Evolutionary conservation across 2,329 filamentous ascomycete genomes (phyloP).

Genomic region (Tolypocladium capitatum): DNA sequence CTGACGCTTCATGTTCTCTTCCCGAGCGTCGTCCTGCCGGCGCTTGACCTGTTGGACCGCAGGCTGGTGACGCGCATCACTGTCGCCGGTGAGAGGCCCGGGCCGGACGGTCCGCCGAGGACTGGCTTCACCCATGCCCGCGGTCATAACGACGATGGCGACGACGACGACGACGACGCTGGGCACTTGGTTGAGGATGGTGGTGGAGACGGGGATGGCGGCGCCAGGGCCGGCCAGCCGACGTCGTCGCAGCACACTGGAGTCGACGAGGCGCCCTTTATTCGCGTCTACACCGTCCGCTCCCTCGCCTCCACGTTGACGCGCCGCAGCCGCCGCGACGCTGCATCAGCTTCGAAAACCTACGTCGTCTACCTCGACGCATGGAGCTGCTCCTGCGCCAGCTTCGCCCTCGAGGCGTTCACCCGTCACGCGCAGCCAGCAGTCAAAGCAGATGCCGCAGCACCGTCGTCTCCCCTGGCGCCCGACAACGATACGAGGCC

Average conservation of each 20-base stretch:
- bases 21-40: conserved; percentile 66
- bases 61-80: conserved; percentile 49
- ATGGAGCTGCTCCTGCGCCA: conserved; percentile 87
- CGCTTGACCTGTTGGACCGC: conserved; percentile 77
- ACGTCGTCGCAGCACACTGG: background rate
- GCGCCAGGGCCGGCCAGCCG: background rate
- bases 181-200: too few species aligned
- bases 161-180: background rate
- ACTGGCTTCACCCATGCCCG: background rate
- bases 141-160: background rate
- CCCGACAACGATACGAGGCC: background rate
- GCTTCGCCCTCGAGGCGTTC: conserved; percentile 65
- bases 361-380: conserved; percentile 63
- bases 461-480: background rate
- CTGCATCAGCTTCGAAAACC: conserved; percentile 7
- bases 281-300: conserved; percentile 47
- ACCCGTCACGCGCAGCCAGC: background rate
- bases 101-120: background rate
- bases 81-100: background rate
- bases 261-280: background rate
- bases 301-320: conserved; percentile 33
- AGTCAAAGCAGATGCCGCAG: background rate
- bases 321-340: conserved; percentile 9
- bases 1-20: conserved; percentile 76
- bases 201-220: too few species aligned